Percentiles rank a stretch among this genome's conserved stretches.
phyloP scores from a whole-genome alignment of 2,329 filamentous ascomycete species.

The Aspergillus sp. region DNA sequence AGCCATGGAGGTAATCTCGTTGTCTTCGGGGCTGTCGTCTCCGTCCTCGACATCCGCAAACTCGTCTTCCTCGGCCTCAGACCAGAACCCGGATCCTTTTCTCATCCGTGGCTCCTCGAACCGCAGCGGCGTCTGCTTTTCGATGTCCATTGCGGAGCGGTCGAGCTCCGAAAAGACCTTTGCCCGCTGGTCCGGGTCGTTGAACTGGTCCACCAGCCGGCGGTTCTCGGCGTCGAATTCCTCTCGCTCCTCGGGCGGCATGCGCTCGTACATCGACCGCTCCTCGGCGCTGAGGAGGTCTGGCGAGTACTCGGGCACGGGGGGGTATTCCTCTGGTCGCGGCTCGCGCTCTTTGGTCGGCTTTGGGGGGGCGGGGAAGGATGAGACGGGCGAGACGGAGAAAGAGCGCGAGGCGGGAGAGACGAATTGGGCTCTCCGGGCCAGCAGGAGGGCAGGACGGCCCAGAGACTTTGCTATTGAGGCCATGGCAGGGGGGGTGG shows the following conservation, averaged over 20 bases:
- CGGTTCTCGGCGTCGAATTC: constrained; percentile 29
- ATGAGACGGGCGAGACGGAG: constrained; percentile 24
- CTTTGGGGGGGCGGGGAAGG: constrained; percentile 22
- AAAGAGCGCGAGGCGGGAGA: constrained; percentile 23
- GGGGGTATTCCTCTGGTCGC: constrained; percentile 19
- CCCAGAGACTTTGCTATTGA: constrained; percentile 29
- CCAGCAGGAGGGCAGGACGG: constrained; percentile 25
- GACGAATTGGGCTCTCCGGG: constrained; percentile 20
- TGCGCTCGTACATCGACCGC: constrained; percentile 30
- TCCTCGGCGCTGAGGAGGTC: constrained; percentile 24
- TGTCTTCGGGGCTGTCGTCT: constrained; percentile 54
- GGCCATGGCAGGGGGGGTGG: constrained; percentile 27
- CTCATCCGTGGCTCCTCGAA: constrained; percentile 17
- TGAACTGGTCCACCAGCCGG: constrained; percentile 29
- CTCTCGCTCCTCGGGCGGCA: constrained; percentile 28
- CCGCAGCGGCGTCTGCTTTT: constrained; percentile 20
- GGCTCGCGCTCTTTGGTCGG: constrained; percentile 20
- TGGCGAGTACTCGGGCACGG: constrained; percentile 28
- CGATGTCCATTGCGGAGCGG: constrained; percentile 20
- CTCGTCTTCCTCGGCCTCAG: constrained; percentile 37
- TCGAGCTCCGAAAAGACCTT: constrained; percentile 24
- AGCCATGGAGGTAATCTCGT: constrained; percentile 73
- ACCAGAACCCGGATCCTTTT: constrained; percentile 32
- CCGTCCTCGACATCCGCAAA: constrained; percentile 40
- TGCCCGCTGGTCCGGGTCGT: constrained; percentile 21